Conservation (phyloP, 805 yeast species). For the Barnettozyma botsteinii region DNA sequence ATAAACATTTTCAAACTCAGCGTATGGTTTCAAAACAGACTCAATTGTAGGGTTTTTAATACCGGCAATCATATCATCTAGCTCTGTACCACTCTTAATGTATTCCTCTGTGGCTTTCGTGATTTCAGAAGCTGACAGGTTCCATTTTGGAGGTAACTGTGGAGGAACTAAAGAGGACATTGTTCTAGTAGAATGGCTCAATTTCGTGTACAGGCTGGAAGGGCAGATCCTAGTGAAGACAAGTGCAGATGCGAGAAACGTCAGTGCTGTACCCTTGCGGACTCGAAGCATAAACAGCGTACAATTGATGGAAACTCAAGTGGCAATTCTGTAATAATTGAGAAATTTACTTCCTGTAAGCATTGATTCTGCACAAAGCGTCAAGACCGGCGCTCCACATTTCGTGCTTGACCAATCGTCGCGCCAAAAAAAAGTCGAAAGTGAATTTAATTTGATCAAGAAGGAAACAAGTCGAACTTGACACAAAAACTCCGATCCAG, state of each 20-base stretch:
- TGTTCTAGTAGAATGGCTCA: neutral
- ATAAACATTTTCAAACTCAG: slow-evolving; percentile 45
- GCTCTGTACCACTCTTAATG: slow-evolving; percentile 35
- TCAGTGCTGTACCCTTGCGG: slow-evolving; percentile 1
- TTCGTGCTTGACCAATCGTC: slow-evolving; percentile 7
- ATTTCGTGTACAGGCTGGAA: neutral
- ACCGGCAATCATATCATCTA: slow-evolving; percentile 51
- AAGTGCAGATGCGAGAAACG: slow-evolving; percentile 1
- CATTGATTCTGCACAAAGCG: neutral
- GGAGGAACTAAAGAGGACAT: slow-evolving; percentile 20
- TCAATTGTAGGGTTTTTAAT: slow-evolving; percentile 44
- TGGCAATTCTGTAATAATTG: neutral
- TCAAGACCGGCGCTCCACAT: neutral
- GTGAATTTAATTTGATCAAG: slow-evolving; percentile 1
- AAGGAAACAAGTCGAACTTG: neutral
- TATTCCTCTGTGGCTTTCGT: slow-evolving; percentile 36
- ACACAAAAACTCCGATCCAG: neutral
- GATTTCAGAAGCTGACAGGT: slow-evolving; percentile 48
- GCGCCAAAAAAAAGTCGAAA: neutral
- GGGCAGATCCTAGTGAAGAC: neutral
- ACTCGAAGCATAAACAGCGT: slow-evolving; percentile 3
- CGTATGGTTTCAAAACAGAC: slow-evolving; percentile 47
- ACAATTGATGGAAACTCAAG: neutral
- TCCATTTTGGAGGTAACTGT: slow-evolving; percentile 46
- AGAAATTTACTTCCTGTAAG: no score